Base-by-base conservation (phyloP, 2,329 filamentous ascomycete species). In the Ceratocystis diversiconidia region DNA sequence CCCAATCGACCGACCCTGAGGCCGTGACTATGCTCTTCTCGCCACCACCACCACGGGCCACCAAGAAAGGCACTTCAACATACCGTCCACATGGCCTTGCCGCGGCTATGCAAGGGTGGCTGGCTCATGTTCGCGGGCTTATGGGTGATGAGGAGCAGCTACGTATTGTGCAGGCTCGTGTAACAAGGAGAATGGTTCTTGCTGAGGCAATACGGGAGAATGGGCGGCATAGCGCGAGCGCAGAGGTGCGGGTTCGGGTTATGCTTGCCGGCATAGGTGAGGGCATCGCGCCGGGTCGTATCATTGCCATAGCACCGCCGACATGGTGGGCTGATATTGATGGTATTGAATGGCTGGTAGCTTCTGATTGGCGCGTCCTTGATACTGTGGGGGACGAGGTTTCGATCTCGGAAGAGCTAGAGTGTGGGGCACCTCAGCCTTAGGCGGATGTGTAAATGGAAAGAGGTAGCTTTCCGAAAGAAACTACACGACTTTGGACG, bases 41-140 rank as follows among this genome's bases (percentile, higher is more conserved):
- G 1, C 75, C 61, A 17, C 61, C 32, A 5, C 28, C 19, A 22
- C 7, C 8, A 4, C 43, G 44, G 5, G 25, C 36, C 19, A 19
- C 41, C 7, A 62, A 62, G n/a, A 22, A 48, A 7, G 22, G 32
- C 19, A 17, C 17, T 22, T 63, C 50, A 25, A 8, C 22, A 25
- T 78, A 76, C 36, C 25, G 76, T 0, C 62, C 73, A 3, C 72
- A 73, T 19, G 76, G 76, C 0, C 69, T 78, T 25, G 76, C 76
- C 0, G 73, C 75, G 1, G 72, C 73, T 57, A 70, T 78, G 5
- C 76, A 78, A 67, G 73, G 73, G 15, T 76, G 75, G 74, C 70
- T 78, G 8, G 76, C 76, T 0, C 75, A 77, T 25, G 72, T 77
- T 28, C 63, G 66, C 12, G 63, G 66, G 12, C 60, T 63, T 10